phyloP scores from a whole-genome alignment of 257 asterid genomes.

The Solanum pennellii region DNA sequence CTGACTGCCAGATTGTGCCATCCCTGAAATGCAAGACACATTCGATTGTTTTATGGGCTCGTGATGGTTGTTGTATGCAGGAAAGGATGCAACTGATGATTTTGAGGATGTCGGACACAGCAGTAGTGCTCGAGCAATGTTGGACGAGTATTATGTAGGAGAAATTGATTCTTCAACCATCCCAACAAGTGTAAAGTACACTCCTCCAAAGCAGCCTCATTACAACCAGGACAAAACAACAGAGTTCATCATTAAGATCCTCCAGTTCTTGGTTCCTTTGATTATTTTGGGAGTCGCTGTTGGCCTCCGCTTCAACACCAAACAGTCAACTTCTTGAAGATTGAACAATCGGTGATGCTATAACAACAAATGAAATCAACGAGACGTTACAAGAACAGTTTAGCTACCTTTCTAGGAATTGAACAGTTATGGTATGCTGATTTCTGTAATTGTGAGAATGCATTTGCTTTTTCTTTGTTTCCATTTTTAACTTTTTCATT shows the following conservation, averaged over 20 bases:
- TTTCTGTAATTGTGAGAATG: background rate
- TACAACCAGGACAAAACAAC: constrained; percentile 47
- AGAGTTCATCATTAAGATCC: constrained; percentile 56
- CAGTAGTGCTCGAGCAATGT: constrained; percentile 40
- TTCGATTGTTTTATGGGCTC: background rate
- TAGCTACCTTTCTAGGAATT: background rate
- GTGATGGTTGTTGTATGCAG: constrained; percentile 12
- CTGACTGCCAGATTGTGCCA: background rate
- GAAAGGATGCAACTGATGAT: constrained; percentile 75
- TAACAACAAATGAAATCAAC: background rate
- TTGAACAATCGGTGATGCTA: background rate
- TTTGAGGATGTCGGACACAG: constrained; percentile 59
- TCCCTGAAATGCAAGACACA: background rate
- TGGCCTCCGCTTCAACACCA: constrained; percentile 60
- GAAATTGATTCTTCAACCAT: constrained; percentile 39
- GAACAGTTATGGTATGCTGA: background rate
- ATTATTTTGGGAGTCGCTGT: constrained; percentile 54
- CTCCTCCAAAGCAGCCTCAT: constrained; percentile 41
- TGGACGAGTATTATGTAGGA: constrained; percentile 38
- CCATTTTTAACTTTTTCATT: background rate
- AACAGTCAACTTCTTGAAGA: constrained; percentile 48
- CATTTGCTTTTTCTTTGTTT: background rate
- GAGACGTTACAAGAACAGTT: background rate
- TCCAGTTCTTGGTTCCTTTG: constrained; percentile 69
- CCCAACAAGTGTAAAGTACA: constrained; percentile 29